Evolutionary conservation across 2,329 filamentous ascomycete species (phyloP).

Genomic region (Colletotrichum sp.): DNA sequence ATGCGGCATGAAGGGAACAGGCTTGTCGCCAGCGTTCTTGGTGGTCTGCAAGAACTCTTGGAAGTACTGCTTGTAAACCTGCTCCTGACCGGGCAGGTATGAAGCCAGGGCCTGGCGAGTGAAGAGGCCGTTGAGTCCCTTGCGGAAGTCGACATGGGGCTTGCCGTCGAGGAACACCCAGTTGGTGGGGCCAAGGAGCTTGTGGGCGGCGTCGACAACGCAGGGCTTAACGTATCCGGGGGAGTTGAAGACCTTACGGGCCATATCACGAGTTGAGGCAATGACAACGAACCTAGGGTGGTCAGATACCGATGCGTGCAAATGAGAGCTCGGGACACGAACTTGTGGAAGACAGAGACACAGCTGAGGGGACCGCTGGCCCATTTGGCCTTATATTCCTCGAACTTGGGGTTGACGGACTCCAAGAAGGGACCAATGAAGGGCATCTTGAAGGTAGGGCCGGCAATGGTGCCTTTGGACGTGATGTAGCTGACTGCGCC

Average conservation of each 20-base stretch:
- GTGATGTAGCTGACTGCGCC: slow-evolving; percentile 73
- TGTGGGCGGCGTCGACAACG: slow-evolving; percentile 92
- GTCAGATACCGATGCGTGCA: slow-evolving; percentile 1
- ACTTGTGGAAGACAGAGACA: slow-evolving; percentile 98
- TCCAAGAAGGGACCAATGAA: slow-evolving; percentile 97
- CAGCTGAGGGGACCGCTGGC: slow-evolving; percentile 89
- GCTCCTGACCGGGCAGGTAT: slow-evolving; percentile 92
- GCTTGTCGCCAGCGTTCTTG: slow-evolving; percentile 72
- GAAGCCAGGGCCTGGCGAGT: slow-evolving; percentile 85
- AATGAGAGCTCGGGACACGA: neutral
- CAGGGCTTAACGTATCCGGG: slow-evolving; percentile 92
- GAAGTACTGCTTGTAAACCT: slow-evolving; percentile 89
- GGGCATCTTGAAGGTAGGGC: slow-evolving; percentile 77
- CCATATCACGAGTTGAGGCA: slow-evolving; percentile 91
- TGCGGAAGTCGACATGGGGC: slow-evolving; percentile 94
- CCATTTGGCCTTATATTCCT: slow-evolving; percentile 93
- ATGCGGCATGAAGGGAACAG: slow-evolving; percentile 85
- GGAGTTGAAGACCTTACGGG: slow-evolving; percentile 96
- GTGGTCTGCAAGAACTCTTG: slow-evolving; percentile 78
- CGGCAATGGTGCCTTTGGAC: slow-evolving; percentile 78
- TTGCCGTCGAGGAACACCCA: slow-evolving; percentile 98
- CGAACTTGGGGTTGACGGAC: slow-evolving; percentile 90
- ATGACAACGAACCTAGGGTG: slow-evolving; percentile 87
- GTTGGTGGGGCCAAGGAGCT: slow-evolving; percentile 89
- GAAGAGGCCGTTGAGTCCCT: slow-evolving; percentile 93